Conservation (phyloP, 2,329 filamentous ascomycete species). For the Cercospora canescens region DNA sequence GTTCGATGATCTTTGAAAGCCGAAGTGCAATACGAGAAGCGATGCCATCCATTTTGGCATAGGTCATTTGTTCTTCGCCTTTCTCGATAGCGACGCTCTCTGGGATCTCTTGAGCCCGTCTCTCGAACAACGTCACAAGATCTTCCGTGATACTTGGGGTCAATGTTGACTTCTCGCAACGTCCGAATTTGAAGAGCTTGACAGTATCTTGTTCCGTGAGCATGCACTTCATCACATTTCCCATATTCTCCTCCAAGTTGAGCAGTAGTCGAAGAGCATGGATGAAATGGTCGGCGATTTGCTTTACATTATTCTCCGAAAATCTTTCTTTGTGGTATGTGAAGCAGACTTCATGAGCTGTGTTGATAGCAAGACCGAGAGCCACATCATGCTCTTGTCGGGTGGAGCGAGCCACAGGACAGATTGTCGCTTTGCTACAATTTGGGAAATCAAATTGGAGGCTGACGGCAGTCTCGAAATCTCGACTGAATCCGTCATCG, state of each 20-base stretch:
- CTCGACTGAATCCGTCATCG: not conserved
- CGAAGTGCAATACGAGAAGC: not conserved
- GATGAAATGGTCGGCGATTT: not conserved
- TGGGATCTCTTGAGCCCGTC: not conserved
- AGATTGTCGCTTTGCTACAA: not conserved
- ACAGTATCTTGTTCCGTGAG: not conserved
- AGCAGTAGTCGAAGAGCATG: not conserved
- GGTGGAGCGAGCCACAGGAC: not conserved
- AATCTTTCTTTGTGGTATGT: not conserved
- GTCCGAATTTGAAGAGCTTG: not conserved
- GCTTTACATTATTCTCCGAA: not conserved
- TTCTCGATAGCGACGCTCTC: not conserved
- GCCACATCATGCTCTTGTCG: not conserved
- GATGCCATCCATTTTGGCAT: not conserved
- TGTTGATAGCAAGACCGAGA: not conserved
- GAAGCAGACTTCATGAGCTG: not conserved
- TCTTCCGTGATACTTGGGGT: not conserved
- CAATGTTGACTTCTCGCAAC: not conserved
- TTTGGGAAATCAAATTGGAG: not conserved
- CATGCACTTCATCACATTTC: not conserved
- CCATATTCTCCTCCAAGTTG: not conserved
- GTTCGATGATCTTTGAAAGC: not conserved
- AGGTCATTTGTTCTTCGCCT: not conserved
- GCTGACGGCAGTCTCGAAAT: not conserved
- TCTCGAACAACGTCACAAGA: not conserved